Conservation (phyloP, 192 early-diverging fungal genomes). For the Jimgerdemannia flammicorona region DNA sequence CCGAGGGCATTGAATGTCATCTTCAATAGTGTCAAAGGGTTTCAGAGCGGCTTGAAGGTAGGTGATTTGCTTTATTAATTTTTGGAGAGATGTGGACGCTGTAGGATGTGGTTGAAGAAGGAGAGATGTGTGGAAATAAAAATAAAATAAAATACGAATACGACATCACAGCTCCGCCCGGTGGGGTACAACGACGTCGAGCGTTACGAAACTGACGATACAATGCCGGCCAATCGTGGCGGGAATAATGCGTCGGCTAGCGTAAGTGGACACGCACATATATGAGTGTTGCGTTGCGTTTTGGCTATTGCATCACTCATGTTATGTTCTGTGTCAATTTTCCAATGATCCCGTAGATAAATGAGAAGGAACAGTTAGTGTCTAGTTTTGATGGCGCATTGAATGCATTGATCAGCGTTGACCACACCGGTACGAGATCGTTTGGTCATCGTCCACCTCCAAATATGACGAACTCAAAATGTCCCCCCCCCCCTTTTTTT, state of each 20-base stretch:
- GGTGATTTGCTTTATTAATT: background rate
- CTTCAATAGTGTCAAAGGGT: constrained; percentile 42
- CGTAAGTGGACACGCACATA: background rate
- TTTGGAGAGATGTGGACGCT: background rate
- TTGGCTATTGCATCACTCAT: background rate
- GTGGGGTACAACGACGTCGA: constrained; percentile 24
- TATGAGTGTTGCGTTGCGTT: background rate
- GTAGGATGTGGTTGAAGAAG: background rate
- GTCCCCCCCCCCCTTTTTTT: background rate
- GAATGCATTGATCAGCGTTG: background rate
- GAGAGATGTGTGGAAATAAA: background rate
- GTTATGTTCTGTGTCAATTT: background rate
- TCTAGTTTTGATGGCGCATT: background rate
- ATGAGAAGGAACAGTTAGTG: background rate
- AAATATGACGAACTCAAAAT: too few species aligned
- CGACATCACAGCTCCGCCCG: constrained; percentile 15
- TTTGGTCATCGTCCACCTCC: background rate
- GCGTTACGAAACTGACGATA: constrained; percentile 4
- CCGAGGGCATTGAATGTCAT: constrained; percentile 56
- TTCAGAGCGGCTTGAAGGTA: constrained; percentile 22
- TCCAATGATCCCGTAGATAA: background rate
- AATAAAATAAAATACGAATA: background rate
- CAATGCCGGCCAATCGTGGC: background rate
- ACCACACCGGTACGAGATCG: constrained; percentile 3
- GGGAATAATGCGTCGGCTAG: background rate